phyloP scores from a whole-genome alignment of 306 rosid species.

The Dryas drummondii region DNA sequence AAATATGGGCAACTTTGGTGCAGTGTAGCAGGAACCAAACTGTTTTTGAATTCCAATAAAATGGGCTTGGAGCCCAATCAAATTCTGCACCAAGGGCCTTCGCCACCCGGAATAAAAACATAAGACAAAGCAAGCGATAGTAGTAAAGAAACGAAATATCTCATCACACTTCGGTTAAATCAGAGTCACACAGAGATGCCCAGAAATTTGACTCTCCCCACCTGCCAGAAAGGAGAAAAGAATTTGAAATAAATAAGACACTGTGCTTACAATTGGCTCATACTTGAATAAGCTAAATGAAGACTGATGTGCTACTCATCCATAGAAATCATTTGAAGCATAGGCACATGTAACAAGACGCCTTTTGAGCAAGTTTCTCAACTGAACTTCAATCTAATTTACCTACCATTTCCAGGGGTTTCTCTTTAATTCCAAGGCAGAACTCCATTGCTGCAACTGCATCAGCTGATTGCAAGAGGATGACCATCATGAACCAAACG shows the following conservation, averaged over 20 bases:
- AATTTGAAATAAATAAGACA: background rate
- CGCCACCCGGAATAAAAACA: no score
- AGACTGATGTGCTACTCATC: background rate
- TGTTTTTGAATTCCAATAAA: no score
- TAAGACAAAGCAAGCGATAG: no score
- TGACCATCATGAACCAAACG: slow-evolving; percentile 88
- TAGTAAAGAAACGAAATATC: no score
- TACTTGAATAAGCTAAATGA: background rate
- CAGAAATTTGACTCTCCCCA: slow-evolving; percentile 79
- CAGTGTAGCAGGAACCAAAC: no score
- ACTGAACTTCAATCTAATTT: background rate
- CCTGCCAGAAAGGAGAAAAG: slow-evolving; percentile 44
- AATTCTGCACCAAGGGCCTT: no score
- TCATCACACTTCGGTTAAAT: no score
- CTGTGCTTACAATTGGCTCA: background rate
- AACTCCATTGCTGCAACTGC: slow-evolving; percentile 83
- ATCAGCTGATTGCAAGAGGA: slow-evolving; percentile 91
- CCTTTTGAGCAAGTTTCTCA: background rate
- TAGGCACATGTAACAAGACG: background rate
- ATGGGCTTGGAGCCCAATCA: no score
- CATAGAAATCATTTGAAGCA: background rate
- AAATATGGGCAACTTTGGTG: no score
- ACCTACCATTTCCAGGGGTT: slow-evolving; percentile 82
- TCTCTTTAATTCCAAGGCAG: slow-evolving; percentile 99
- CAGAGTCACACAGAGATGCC: slow-evolving; percentile 41